Conservation (phyloP, 495 filamentous ascomycete species). For the Aspergillus egyptiacus region DNA sequence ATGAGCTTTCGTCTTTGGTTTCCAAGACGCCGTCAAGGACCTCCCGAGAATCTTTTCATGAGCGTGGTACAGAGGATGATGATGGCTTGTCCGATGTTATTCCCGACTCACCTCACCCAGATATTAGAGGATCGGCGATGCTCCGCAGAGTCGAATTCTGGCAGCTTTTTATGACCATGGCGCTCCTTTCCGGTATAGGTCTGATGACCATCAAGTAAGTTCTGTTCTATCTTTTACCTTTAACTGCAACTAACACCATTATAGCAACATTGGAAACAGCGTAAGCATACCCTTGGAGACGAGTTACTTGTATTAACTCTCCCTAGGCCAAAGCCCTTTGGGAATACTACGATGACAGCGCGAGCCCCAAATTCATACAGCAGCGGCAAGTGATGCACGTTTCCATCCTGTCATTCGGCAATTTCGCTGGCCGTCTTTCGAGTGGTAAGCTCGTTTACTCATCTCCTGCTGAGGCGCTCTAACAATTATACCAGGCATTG, state of each 20-base stretch:
- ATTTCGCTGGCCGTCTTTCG: constrained; percentile 72
- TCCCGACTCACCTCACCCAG: constrained; percentile 61
- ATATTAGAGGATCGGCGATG: constrained; percentile 82
- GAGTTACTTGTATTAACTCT: constrained; percentile 11
- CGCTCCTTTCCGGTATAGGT: constrained; percentile 82
- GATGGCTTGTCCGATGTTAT: constrained; percentile 35
- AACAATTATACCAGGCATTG: constrained; percentile 54
- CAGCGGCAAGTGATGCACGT: constrained; percentile 87
- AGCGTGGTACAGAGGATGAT: constrained; percentile 26
- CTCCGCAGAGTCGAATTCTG: constrained; percentile 78
- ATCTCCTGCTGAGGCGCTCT: neutral
- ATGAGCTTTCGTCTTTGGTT: constrained; percentile 83
- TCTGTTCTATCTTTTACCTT: neutral
- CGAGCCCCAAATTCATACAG: constrained; percentile 66
- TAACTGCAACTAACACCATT: constrained; percentile 31
- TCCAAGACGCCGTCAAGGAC: constrained; percentile 50
- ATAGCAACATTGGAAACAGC: constrained; percentile 91
- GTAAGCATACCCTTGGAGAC: constrained; percentile 31
- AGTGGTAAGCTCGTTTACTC: constrained; percentile 49
- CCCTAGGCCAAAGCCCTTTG: constrained; percentile 61
- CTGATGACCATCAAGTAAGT: constrained; percentile 98
- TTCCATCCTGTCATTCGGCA: constrained; percentile 80
- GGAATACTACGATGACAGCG: constrained; percentile 73
- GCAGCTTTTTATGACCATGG: constrained; percentile 81
- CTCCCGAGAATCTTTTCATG: constrained; percentile 20